These are phyloP conservation scores for Brasilioporus rufonigricans DNA, from an alignment of 768 basidiomycete genomes.

Conservation along the genomic window DNA sequence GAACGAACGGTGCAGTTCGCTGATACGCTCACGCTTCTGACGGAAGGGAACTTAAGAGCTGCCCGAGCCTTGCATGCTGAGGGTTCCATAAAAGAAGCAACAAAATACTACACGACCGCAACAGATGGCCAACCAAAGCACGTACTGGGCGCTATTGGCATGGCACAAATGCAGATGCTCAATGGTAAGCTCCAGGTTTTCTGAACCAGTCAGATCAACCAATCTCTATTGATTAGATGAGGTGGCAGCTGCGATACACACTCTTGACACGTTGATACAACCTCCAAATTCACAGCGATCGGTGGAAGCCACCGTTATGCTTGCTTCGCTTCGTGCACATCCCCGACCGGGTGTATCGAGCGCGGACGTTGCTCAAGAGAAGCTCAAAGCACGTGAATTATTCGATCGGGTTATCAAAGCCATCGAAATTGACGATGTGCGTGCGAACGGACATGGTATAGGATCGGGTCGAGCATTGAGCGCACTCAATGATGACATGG, in stretches of 20 bases:
- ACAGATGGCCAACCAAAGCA: constrained; percentile 48
- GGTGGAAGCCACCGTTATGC: constrained; percentile 82
- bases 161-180: constrained; percentile 84
- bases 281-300: constrained; percentile 62
- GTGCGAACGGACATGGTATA: constrained; percentile 40
- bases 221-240: constrained; percentile 54
- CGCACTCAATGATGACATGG: constrained; percentile 70
- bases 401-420: constrained; percentile 73
- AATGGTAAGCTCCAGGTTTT: constrained; percentile 53
- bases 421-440: constrained; percentile 61
- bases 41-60: constrained; percentile 83
- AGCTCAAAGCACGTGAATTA: constrained; percentile 70
- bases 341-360: constrained; percentile 77
- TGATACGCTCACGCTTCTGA: constrained; percentile 79
- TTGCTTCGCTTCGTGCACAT: constrained; percentile 87
- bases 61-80: constrained; percentile 79
- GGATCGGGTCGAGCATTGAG: constrained; percentile 40
- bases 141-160: constrained; percentile 75
- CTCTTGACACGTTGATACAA: constrained; percentile 74
- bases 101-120: not conserved
- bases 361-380: constrained; percentile 67
- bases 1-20: constrained; percentile 94
- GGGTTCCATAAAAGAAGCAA: constrained; percentile 47
- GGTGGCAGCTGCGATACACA: constrained; percentile 80
- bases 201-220: not conserved